Evolutionary conservation across 768 basidiomycete species (phyloP), one percentile per base, ranked within the genome.

Genomic region (Gloeopeniophorella convolvens): DNA sequence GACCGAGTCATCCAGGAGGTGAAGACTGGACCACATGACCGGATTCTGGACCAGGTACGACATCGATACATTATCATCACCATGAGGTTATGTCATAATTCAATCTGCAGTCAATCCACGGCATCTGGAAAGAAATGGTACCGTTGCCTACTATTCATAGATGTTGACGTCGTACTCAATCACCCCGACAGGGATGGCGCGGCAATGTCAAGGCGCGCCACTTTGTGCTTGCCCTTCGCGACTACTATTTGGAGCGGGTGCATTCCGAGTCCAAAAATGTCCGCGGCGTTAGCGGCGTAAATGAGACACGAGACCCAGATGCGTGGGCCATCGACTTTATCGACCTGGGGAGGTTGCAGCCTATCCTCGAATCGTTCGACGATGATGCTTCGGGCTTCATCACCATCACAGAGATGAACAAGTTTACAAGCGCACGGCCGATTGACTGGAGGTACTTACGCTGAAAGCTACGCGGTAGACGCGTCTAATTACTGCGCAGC

Each of bases 371-470:
- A 37, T 65, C 65, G 11, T 58, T 69, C 40, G 68, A 70, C 45
- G 62, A 65, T 20, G 66, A 70, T 42, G 60, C 62, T 1, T 67
- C 65, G 0, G 67, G 68, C 4, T 68, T 62, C 42, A 61, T 65
- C 45, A 63, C 63, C 1, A 59, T 68, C 18, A 27, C 50, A 3
- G 67, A 70, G 43, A 61, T 67, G 15, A 70, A 70, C 43, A 39
- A 35, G 0, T 67, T 70, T 40, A 65, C 64, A 3, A 35, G 45
- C 3, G 45, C 56, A 16, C 48, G 58, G 8, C 68, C 65, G 2
- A 11, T 24, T 1, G 55, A 53, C 7, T 69, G 67, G 66, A 69
- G 44, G 54, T 55, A 21, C 15, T 28, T 20, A 16, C 16, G 4
- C 20, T 42, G 46, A 3, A 16, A 10, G 37, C 4, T 4, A 24